Evolutionary conservation across 768 basidiomycete species (phyloP).

Genomic region (Solioccasus polychromus): DNA sequence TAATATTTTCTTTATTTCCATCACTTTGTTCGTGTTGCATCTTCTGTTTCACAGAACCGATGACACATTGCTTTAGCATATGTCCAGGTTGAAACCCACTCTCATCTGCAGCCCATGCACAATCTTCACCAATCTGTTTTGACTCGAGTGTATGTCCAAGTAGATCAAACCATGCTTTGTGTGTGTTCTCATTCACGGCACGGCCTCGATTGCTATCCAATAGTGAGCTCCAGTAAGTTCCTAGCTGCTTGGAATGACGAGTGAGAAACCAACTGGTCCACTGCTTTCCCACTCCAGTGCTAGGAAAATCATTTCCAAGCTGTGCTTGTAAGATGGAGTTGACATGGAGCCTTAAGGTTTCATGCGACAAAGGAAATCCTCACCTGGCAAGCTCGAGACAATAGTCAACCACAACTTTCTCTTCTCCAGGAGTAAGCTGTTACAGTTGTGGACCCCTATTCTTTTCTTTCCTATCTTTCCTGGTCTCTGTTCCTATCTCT

Average conservation of each 20-base stretch:
- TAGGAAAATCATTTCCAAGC: constrained; percentile 29
- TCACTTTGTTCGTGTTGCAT: constrained; percentile 16
- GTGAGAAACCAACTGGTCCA: constrained; percentile 33
- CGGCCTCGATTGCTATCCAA: constrained; percentile 34
- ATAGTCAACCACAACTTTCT: constrained; percentile 27
- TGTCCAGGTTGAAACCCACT: constrained; percentile 13
- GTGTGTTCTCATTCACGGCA: constrained; percentile 37
- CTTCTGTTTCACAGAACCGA: too few species aligned
- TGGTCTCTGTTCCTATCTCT: too few species aligned
- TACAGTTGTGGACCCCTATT: too few species aligned
- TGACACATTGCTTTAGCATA: constrained; percentile 6
- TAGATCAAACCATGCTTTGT: constrained; percentile 33
- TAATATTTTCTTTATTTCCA: constrained; percentile 24
- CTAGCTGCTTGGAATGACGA: constrained; percentile 27
- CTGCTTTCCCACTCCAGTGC: constrained; percentile 32
- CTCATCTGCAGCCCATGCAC: too few species aligned
- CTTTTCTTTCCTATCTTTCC: too few species aligned
- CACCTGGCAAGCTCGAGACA: constrained; percentile 25
- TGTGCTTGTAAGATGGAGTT: constrained; percentile 29
- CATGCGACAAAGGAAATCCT: constrained; percentile 36
- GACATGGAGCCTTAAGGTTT: constrained; percentile 32
- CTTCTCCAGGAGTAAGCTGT: constrained; percentile 32
- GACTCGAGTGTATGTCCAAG: constrained; percentile 26
- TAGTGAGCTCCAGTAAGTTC: constrained; percentile 29
- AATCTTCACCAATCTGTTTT: not conserved